These are phyloP conservation scores for Amanita jacksonii DNA, from an alignment of 768 basidiomycete species.

Conservation along the genomic window DNA sequence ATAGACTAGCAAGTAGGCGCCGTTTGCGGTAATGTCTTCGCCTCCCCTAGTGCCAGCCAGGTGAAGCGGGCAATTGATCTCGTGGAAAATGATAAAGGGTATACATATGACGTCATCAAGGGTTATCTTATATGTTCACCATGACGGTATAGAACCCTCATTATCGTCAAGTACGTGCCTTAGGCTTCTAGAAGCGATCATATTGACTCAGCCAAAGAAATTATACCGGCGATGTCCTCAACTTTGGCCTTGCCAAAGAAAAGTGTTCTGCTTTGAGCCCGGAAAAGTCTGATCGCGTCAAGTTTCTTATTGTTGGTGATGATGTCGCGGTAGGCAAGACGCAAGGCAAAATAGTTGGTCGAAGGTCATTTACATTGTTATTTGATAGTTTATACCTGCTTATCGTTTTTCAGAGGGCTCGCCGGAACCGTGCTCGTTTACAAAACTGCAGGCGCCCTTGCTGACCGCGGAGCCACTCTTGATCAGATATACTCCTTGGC, in stretches of 20 bases:
- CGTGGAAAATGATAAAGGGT: conserved; percentile 66
- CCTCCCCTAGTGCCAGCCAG: conserved; percentile 81
- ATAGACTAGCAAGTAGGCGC: conserved; percentile 37
- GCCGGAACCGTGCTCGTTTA: conserved; percentile 80
- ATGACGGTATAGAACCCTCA: conserved; percentile 46
- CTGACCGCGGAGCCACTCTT: conserved; percentile 54
- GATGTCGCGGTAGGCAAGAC: conserved; percentile 81
- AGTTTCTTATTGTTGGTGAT: conserved; percentile 79
- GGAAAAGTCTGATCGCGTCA: conserved; percentile 54
- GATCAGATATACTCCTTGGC: conserved; percentile 61
- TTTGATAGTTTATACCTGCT: neutral
- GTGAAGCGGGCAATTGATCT: conserved; percentile 75
- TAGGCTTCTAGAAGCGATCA: neutral
- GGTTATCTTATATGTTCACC: neutral
- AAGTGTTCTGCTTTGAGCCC: conserved; percentile 67
- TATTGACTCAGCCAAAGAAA: conserved; percentile 37
- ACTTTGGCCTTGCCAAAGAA: conserved; percentile 86
- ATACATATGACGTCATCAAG: conserved; percentile 13
- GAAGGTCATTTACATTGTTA: conserved; percentile 37
- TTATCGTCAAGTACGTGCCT: conserved; percentile 63
- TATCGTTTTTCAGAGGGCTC: conserved; percentile 45
- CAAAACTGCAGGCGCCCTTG: conserved; percentile 84
- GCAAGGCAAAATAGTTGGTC: conserved; percentile 78
- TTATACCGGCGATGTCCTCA: conserved; percentile 85
- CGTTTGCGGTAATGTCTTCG: conserved; percentile 84